Evolutionary conservation across 2,329 filamentous ascomycete genomes (phyloP), one percentile per base, ranked within the genome.

Genomic region (Helminthosporium solani): DNA sequence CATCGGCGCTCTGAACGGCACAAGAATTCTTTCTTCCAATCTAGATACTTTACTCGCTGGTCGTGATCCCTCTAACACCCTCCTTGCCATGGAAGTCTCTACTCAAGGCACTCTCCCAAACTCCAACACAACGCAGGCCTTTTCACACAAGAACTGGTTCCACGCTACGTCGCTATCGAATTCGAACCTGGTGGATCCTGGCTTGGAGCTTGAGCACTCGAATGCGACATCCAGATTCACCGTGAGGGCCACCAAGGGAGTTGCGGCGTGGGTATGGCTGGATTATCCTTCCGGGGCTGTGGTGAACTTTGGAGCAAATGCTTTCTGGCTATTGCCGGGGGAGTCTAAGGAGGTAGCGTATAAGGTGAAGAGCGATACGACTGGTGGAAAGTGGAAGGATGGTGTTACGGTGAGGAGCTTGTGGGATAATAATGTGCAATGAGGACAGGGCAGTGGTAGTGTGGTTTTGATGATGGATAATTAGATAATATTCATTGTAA

Each of bases 261-360:
- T 79, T 0, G 76, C 78, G 3, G 68, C 77, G 3, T 81, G 78
- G 67, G 79, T 78, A 1, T 82, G 78, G 78, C 58, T 82, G 2
- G 77, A 78, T 42, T 75, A 79, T 46, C 77, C 78, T 1, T 63
- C 70, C 1, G 75, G 73, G 0, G 67, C 72, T 1, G 71, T 81
- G 8, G 68, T 78, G 0, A 72, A 73, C 27, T 83, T 82, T 48
- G 74, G 79, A 6, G 67, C 73, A 1, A 82, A 83, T 57, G 73
- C 72, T 0, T 82, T 83, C 49, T 73, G 76, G 58, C 56, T 83
- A 27, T 52, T 67, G 33, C 68, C 70, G 18, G 77, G 75, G 0
- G 67, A 77, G 59, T 68, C 64, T 38, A 75, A 70, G 54, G 65
- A 71, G 40, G 56, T 82, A 5, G 63, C 63, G 0, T 81, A 77